Conservation (phyloP, 352 stramenopile species). For the Pythium folliculosum region DNA sequence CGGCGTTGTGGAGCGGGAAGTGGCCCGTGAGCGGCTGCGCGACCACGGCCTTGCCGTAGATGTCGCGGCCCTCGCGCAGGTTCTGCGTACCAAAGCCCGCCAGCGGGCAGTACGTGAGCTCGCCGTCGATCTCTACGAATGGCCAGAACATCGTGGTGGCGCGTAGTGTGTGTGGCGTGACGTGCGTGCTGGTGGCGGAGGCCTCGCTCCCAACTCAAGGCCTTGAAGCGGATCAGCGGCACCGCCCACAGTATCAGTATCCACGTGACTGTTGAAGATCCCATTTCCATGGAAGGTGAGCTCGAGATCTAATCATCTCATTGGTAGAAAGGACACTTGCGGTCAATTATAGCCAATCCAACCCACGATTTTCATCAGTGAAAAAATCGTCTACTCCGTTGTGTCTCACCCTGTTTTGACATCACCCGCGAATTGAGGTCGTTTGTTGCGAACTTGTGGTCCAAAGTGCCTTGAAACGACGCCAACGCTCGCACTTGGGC, state of each 20-base stretch:
- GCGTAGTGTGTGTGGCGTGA: neutral
- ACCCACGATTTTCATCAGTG: constrained; percentile 6
- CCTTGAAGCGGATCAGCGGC: no score
- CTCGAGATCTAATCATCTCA: neutral
- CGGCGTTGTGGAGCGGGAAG: constrained; percentile 51
- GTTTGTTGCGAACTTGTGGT: no score
- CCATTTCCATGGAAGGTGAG: constrained; percentile 11
- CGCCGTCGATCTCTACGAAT: constrained; percentile 61
- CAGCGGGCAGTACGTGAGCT: constrained; percentile 67
- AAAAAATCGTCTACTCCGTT: no score
- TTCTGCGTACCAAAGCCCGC: constrained; percentile 56
- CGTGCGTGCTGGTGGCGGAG: no score
- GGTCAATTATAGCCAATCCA: constrained; percentile 14
- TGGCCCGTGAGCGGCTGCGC: constrained; percentile 61
- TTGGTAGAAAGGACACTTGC: constrained; percentile 5
- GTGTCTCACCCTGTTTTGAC: no score
- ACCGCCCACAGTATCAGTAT: no score
- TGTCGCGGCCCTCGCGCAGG: constrained; percentile 46
- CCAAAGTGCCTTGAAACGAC: no score
- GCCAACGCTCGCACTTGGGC: no score
- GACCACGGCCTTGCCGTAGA: constrained; percentile 55
- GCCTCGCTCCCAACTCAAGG: no score
- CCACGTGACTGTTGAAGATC: constrained; percentile 24
- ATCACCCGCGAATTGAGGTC: no score
- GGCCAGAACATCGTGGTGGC: constrained; percentile 58